Evolutionary conservation across 1,284 basidiomycete species (phyloP).

Genomic region (Pseudozyma tsukubaensis): DNA sequence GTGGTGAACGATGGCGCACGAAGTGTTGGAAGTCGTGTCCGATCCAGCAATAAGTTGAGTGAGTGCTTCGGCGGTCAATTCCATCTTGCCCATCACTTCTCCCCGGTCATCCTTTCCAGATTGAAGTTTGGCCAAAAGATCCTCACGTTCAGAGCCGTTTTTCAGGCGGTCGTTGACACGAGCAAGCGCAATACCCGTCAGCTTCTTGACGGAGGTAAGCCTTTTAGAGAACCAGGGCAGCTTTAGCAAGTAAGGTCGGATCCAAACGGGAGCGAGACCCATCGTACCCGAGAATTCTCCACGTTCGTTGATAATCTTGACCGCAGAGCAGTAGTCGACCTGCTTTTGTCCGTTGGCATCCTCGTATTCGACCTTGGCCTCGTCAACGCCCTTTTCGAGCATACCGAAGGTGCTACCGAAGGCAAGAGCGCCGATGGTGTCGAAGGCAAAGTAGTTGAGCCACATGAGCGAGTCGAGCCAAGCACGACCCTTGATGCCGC

Average conservation of each 20-base stretch:
- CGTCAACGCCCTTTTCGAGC: slow-evolving; percentile 80
- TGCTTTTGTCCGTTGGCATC: slow-evolving; percentile 70
- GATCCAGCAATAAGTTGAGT: slow-evolving; percentile 81
- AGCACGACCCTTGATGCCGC: slow-evolving; percentile 57
- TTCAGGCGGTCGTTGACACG: slow-evolving; percentile 81
- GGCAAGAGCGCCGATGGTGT: slow-evolving; percentile 67
- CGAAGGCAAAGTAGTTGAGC: slow-evolving; percentile 84
- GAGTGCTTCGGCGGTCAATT: slow-evolving; percentile 84
- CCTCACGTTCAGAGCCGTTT: slow-evolving; percentile 74
- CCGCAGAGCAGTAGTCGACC: slow-evolving; percentile 77
- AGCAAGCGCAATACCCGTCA: slow-evolving; percentile 76
- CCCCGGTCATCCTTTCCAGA: slow-evolving; percentile 81
- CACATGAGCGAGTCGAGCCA: slow-evolving; percentile 72
- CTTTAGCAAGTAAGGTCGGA: slow-evolving; percentile 53
- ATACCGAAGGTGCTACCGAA: slow-evolving; percentile 79
- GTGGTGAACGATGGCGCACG: slow-evolving; percentile 78
- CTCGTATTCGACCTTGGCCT: slow-evolving; percentile 74
- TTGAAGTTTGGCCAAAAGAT: slow-evolving; percentile 83
- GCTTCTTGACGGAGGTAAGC: slow-evolving; percentile 76
- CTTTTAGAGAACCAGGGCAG: slow-evolving; percentile 79
- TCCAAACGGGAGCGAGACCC: slow-evolving; percentile 79
- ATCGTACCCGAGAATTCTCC: slow-evolving; percentile 88
- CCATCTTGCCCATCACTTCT: slow-evolving; percentile 79
- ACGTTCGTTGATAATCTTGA: slow-evolving; percentile 87
- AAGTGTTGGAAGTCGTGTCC: slow-evolving; percentile 63